Percentiles rank a stretch among this genome's conserved stretches.
Conservation (phyloP, 2,329 filamentous ascomycete genomes). For the Diplodia scrobiculata region DNA sequence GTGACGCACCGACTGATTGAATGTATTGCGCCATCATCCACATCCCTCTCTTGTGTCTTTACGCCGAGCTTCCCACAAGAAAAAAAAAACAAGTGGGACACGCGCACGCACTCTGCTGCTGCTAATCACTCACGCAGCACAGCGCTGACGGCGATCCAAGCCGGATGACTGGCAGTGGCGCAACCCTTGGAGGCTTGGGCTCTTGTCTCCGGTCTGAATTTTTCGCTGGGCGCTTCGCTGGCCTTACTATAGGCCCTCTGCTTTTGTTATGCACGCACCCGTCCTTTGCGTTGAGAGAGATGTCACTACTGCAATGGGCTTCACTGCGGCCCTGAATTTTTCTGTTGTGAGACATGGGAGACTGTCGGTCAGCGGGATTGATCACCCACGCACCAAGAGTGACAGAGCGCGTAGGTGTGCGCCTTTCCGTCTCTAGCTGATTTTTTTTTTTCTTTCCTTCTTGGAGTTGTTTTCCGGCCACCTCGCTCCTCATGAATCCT, state of each 20-base stretch:
- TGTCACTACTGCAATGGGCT: neutral
- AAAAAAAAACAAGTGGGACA: neutral
- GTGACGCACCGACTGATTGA: neutral
- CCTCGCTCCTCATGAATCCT: neutral
- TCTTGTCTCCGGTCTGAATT: neutral
- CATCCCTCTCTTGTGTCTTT: neutral
- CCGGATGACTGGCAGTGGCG: constrained; percentile 10
- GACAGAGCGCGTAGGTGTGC: neutral
- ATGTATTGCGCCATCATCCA: constrained; percentile 5
- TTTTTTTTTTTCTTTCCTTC: neutral
- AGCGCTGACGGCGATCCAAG: neutral
- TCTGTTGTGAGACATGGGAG: neutral
- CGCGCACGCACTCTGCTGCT: too few relatives aligned
- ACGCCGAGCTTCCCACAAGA: neutral
- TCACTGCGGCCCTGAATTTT: neutral
- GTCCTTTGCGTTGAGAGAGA: neutral
- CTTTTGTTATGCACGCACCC: neutral
- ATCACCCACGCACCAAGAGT: neutral
- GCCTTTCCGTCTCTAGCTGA: neutral
- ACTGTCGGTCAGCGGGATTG: neutral
- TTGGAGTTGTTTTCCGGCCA: neutral
- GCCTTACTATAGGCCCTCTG: neutral
- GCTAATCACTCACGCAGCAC: neutral
- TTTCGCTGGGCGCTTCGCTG: neutral
- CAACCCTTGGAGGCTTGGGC: neutral